These are phyloP conservation scores for Xylariaceae sp. DNA, from an alignment of 2,329 filamentous ascomycete genomes.

Conservation along the genomic window DNA sequence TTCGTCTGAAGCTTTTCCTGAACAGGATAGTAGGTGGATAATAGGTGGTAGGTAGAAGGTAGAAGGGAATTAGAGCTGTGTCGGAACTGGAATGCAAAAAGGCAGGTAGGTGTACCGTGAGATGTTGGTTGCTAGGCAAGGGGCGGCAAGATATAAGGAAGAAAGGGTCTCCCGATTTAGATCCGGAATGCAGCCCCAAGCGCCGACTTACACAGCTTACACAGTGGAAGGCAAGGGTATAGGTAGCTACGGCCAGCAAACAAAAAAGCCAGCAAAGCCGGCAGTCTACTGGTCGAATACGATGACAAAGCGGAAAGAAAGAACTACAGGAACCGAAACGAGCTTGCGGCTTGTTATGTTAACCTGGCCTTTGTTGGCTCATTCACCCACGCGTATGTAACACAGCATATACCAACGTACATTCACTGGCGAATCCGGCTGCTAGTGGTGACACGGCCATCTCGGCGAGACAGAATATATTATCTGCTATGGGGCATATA, in stretches of 20 bases:
- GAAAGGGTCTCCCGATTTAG: background rate
- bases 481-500: too few species aligned
- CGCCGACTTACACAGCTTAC: background rate
- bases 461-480: background rate
- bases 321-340: background rate
- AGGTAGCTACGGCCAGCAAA: conserved; percentile 5
- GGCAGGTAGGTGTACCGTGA: background rate
- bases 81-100: background rate
- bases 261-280: background rate
- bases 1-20: background rate
- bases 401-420: background rate
- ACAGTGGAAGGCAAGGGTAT: conserved; percentile 15
- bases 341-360: background rate
- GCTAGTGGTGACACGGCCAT: background rate
- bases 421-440: background rate
- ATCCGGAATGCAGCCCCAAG: background rate
- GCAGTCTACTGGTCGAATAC: background rate
- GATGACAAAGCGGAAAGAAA: background rate
- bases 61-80: background rate
- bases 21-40: background rate
- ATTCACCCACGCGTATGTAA: conserved; percentile 2
- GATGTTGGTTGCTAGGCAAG: background rate
- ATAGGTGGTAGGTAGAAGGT: too few species aligned
- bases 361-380: background rate
- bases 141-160: conserved; percentile 2